phyloP scores from a whole-genome alignment of 139 green algal genomes.

The Mesostigma viride region DNA sequence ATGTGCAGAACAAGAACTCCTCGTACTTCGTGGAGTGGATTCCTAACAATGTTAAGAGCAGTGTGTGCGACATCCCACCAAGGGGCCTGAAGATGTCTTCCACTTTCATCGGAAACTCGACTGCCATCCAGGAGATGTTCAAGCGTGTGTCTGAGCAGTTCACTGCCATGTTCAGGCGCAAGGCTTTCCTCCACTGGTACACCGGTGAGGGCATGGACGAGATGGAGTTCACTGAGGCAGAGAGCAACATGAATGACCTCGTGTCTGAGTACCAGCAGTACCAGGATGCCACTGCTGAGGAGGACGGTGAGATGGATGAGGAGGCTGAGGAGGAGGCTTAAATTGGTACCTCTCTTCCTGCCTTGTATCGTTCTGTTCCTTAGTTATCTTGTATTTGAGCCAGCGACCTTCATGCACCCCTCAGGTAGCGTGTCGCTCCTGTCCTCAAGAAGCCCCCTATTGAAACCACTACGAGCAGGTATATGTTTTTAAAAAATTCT shows the following conservation, averaged over 20 bases:
- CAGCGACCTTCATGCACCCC: no score
- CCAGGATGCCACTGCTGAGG: slow-evolving; percentile 84
- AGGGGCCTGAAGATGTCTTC: slow-evolving; percentile 93
- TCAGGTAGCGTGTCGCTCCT: no score
- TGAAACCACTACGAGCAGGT: no score
- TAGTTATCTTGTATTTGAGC: no score
- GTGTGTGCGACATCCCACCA: slow-evolving; percentile 90
- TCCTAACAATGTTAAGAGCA: slow-evolving; percentile 97
- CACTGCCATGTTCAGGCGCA: slow-evolving; percentile 97
- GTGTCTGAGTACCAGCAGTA: slow-evolving; percentile 98
- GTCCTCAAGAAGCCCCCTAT: no score
- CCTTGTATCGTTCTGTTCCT: no score
- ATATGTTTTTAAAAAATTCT: no score
- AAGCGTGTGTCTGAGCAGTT: slow-evolving; percentile 88
- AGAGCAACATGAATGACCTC: slow-evolving; percentile 96
- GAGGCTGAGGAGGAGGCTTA: slow-evolving; percentile 36
- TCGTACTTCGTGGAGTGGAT: slow-evolving; percentile 99
- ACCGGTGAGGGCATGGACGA: slow-evolving; percentile 99
- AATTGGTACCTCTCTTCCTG: no score
- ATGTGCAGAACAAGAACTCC: slow-evolving; percentile 98
- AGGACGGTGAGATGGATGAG: slow-evolving; percentile 36
- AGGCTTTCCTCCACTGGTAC: slow-evolving; percentile 99
- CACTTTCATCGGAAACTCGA: slow-evolving; percentile 94
- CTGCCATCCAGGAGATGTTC: slow-evolving; percentile 80
- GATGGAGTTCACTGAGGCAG: slow-evolving; percentile 99